Percentiles rank a stretch among this genome's conserved stretches.
Evolutionary conservation across 2,329 filamentous ascomycete species (phyloP).

Genomic region (Cladophialophora psammophila): DNA sequence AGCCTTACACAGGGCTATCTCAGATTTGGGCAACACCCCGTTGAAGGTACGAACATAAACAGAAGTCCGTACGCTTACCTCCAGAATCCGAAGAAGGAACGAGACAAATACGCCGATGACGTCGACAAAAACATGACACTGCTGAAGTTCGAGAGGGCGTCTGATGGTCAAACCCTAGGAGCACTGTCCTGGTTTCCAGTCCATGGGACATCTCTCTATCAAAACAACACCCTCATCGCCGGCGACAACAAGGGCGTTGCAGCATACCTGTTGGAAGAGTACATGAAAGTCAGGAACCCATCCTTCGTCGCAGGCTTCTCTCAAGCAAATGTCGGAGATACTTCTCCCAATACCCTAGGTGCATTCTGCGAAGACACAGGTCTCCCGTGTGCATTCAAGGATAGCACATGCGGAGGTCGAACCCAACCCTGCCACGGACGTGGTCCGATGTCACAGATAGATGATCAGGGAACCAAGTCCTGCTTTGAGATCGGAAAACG

Average conservation of each 20-base stretch:
- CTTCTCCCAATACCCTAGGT: slow-evolving; percentile 84
- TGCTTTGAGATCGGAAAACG: slow-evolving; percentile 58
- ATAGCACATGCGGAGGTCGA: slow-evolving; percentile 74
- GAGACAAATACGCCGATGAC: slow-evolving; percentile 68
- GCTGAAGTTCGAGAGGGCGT: slow-evolving; percentile 76
- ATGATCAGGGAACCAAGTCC: slow-evolving; percentile 57
- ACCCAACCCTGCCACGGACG: slow-evolving; percentile 55
- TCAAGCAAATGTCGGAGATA: slow-evolving; percentile 90
- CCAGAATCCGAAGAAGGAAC: slow-evolving; percentile 80
- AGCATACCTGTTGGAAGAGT: slow-evolving; percentile 79
- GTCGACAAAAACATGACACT: slow-evolving; percentile 82
- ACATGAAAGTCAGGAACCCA: slow-evolving; percentile 42
- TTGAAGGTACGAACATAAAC: slow-evolving; percentile 83
- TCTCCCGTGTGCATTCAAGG: slow-evolving; percentile 61
- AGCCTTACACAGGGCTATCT: slow-evolving; percentile 73
- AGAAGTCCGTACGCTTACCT: slow-evolving; percentile 88
- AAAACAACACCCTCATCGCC: slow-evolving; percentile 88
- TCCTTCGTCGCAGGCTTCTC: slow-evolving; percentile 90
- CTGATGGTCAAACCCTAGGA: slow-evolving; percentile 78
- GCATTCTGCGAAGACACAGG: slow-evolving; percentile 88
- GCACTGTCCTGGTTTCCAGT: slow-evolving; percentile 90
- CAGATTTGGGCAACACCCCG: slow-evolving; percentile 71
- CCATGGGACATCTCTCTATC: slow-evolving; percentile 88
- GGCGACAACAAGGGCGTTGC: slow-evolving; percentile 98
- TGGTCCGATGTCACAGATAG: slow-evolving; percentile 54